phyloP scores from a whole-genome alignment of 2,329 filamentous ascomycete species.

The Venturia asperata region DNA sequence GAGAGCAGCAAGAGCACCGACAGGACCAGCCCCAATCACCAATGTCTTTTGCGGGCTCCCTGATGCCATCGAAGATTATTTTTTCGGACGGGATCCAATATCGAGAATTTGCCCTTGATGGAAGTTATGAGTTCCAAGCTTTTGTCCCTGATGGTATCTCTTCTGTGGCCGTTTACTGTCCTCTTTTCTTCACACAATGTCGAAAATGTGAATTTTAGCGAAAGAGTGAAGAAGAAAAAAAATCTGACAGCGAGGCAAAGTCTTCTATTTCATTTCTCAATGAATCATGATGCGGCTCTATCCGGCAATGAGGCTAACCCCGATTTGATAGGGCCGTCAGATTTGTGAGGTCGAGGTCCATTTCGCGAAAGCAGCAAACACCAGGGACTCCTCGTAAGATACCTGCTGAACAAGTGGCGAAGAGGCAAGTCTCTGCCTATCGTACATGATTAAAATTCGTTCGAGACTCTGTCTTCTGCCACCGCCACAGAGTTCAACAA shows the following conservation, averaged over 20 bases:
- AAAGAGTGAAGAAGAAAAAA: not conserved
- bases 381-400: not conserved
- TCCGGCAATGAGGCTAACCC: slow-evolving; percentile 1
- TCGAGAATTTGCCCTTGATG: not conserved
- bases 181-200: not conserved
- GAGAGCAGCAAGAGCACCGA: slow-evolving; percentile 82
- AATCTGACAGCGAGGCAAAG: not conserved
- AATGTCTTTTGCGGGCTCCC: slow-evolving; percentile 56
- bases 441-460: not conserved
- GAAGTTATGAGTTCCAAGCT: not conserved
- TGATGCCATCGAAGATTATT: not conserved
- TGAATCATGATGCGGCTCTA: slow-evolving; percentile 5
- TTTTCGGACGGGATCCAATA: not conserved
- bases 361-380: not conserved
- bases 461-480: not conserved
- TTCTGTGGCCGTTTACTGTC: not conserved
- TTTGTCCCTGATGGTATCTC: slow-evolving; percentile 4
- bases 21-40: slow-evolving; percentile 86
- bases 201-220: not conserved
- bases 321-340: not conserved
- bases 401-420: not conserved
- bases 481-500: not conserved
- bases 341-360: not conserved
- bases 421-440: not conserved
- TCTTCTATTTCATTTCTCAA: not conserved